Evolutionary conservation across 768 basidiomycete genomes (phyloP).

Genomic region (Leucogyrophana mollusca): DNA sequence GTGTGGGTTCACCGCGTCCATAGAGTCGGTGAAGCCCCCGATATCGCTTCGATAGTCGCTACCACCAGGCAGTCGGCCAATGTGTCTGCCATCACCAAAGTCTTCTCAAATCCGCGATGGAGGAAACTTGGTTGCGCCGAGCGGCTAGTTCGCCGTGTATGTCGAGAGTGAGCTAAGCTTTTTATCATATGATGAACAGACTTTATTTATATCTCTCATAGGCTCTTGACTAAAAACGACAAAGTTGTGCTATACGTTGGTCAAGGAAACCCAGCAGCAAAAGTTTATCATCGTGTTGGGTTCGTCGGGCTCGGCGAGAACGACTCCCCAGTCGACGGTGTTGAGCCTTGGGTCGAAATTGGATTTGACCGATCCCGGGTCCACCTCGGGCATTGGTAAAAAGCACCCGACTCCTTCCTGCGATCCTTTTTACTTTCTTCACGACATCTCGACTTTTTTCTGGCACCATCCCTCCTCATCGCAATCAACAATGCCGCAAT

Average conservation of each 20-base stretch:
- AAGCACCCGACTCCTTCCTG: not conserved
- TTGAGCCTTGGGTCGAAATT: conserved; percentile 59
- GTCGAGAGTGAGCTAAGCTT: conserved; percentile 42
- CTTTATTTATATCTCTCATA: conserved; percentile 13
- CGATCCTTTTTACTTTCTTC: not conserved
- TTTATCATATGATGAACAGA: not conserved
- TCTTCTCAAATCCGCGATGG: conserved; percentile 57
- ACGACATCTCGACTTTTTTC: too few species aligned
- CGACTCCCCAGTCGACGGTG: conserved; percentile 36
- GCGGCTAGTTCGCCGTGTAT: conserved; percentile 58
- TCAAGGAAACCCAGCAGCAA: conserved; percentile 46
- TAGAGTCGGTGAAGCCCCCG: conserved; percentile 18
- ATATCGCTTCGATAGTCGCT: conserved; percentile 66
- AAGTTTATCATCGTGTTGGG: conserved; percentile 63
- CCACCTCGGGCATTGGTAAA: conserved; percentile 68
- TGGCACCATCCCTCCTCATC: too few species aligned
- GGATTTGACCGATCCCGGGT: conserved; percentile 53
- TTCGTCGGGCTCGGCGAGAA: conserved; percentile 51
- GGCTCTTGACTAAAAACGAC: conserved; percentile 39
- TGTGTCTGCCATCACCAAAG: conserved; percentile 70
- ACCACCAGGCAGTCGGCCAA: conserved; percentile 57
- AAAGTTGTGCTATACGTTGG: conserved; percentile 68
- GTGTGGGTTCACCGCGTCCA: conserved; percentile 64
- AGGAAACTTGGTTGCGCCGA: conserved; percentile 58
- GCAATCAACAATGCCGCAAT: too few species aligned